Percentiles rank a stretch among this genome's conserved stretches.
Evolutionary conservation across 2,329 filamentous ascomycete species (phyloP).

Genomic region (Cladorrhinum sp.): DNA sequence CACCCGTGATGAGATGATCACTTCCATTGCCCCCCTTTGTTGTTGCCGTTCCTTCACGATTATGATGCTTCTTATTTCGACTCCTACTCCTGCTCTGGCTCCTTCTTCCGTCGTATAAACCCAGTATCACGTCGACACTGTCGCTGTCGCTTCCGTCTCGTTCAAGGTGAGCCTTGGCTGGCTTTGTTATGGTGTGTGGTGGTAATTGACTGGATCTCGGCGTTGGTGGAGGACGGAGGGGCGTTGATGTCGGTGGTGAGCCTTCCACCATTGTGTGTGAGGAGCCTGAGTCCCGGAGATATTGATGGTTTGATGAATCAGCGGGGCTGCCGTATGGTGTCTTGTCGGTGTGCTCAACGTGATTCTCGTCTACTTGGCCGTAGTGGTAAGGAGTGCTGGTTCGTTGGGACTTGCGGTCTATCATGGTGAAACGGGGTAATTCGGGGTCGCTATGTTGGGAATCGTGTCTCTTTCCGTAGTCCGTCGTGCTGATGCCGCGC

Average conservation of each 20-base stretch:
- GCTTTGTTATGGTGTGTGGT: slow-evolving; percentile 25
- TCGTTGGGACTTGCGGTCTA: slow-evolving; percentile 46
- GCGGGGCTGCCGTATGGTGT: too few species aligned
- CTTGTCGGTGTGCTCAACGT: background rate
- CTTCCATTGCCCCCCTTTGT: too few species aligned
- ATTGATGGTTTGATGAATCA: background rate
- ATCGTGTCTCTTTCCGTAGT: slow-evolving; percentile 21
- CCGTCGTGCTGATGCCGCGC: slow-evolving; percentile 29
- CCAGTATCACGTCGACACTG: slow-evolving; percentile 34
- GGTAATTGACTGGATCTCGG: slow-evolving; percentile 13
- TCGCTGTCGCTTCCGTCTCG: slow-evolving; percentile 24
- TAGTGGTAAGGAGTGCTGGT: background rate
- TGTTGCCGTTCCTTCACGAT: too few species aligned
- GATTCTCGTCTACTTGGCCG: background rate
- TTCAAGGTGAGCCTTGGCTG: background rate
- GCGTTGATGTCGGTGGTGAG: background rate
- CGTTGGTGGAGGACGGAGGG: background rate
- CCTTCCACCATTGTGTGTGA: slow-evolving; percentile 26
- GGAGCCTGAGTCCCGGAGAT: slow-evolving; percentile 26
- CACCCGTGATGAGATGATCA: too few species aligned
- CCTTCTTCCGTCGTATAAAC: slow-evolving; percentile 27
- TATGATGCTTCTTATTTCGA: background rate
- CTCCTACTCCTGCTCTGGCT: slow-evolving; percentile 14
- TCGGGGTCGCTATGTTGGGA: slow-evolving; percentile 56
- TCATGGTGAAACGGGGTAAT: slow-evolving; percentile 37